Percentiles rank a stretch among this genome's conserved stretches.
Conservation (phyloP, 2,329 filamentous ascomycete species). For the Rhinocladiella mackenziei region DNA sequence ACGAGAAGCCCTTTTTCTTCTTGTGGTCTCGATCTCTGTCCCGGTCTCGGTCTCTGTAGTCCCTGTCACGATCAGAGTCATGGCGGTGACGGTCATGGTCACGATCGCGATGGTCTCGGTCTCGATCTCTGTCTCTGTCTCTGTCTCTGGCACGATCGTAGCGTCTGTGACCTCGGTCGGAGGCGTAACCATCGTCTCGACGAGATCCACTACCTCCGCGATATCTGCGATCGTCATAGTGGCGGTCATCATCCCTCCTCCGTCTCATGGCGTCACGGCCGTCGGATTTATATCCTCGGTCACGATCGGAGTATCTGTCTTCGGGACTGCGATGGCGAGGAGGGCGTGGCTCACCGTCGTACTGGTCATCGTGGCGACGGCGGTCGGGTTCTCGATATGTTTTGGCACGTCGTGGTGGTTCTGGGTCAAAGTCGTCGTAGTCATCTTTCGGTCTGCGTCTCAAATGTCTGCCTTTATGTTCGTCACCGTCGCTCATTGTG, state of each 20-base stretch:
- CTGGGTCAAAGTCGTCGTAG: conserved; percentile 17
- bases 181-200: conserved; percentile 22
- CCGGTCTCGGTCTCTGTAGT: conserved; percentile 12
- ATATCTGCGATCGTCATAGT: conserved; percentile 18
- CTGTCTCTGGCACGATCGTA: conserved; percentile 21
- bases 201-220: conserved; percentile 10
- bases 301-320: conserved; percentile 21
- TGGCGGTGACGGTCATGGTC: conserved; percentile 16
- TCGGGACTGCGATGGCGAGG: conserved; percentile 20
- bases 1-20: conserved; percentile 25
- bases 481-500: conserved; percentile 6
- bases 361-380: conserved; percentile 17
- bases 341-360: conserved; percentile 17
- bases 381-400: conserved; percentile 20
- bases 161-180: conserved; percentile 20
- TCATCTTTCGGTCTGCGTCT: conserved; percentile 15
- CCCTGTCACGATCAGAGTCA: conserved; percentile 7
- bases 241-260: conserved; percentile 19
- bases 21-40: conserved; percentile 14
- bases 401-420: conserved; percentile 15
- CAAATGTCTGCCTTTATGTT: conserved; percentile 2
- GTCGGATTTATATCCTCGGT: conserved; percentile 24
- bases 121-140: conserved; percentile 18
- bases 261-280: conserved; percentile 11
- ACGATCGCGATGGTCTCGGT: conserved; percentile 18